phyloP scores from a whole-genome alignment of 1,284 basidiomycete genomes.

The Naganishia cerealis region DNA sequence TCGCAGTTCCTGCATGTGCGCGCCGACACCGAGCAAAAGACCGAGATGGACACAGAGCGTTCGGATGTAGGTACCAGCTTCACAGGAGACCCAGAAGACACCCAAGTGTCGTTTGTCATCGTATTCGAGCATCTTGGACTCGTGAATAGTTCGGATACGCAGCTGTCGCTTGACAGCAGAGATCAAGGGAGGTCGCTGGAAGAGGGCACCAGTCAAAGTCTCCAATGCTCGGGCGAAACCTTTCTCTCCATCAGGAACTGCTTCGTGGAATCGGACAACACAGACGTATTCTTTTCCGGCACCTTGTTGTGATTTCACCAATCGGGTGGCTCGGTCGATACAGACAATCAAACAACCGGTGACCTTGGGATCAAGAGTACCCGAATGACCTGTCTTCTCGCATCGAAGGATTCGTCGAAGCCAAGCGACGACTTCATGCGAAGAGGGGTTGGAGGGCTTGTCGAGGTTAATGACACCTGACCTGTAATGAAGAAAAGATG shows the following conservation, averaged over 20 bases:
- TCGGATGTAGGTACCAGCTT: slow-evolving; percentile 97
- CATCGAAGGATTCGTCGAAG: slow-evolving; percentile 89
- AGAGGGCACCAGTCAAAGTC: slow-evolving; percentile 95
- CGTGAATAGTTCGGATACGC: slow-evolving; percentile 95
- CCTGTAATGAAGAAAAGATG: slow-evolving; percentile 54
- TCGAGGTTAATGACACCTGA: slow-evolving; percentile 98
- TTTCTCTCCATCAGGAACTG: slow-evolving; percentile 70
- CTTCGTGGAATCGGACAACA: slow-evolving; percentile 86
- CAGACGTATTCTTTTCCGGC: slow-evolving; percentile 99
- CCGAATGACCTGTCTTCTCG: slow-evolving; percentile 97
- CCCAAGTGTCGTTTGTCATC: slow-evolving; percentile 96
- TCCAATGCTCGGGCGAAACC: slow-evolving; percentile 89
- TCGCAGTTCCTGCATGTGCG: slow-evolving; percentile 98
- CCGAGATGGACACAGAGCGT: slow-evolving; percentile 98
- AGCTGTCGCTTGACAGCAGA: slow-evolving; percentile 99
- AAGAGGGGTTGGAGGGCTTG: slow-evolving; percentile 99
- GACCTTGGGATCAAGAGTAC: slow-evolving; percentile 97
- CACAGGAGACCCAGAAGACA: slow-evolving; percentile 98
- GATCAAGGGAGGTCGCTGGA: slow-evolving; percentile 97
- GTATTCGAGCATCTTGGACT: slow-evolving; percentile 93
- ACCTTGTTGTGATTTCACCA: slow-evolving; percentile 98
- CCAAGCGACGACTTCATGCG: slow-evolving; percentile 99
- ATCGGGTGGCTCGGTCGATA: slow-evolving; percentile 96
- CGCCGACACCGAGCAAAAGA: slow-evolving; percentile 90
- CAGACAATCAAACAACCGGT: slow-evolving; percentile 98